phyloP scores from a whole-genome alignment of 345 rosid genomes.

The Streptanthus diversifolius region DNA sequence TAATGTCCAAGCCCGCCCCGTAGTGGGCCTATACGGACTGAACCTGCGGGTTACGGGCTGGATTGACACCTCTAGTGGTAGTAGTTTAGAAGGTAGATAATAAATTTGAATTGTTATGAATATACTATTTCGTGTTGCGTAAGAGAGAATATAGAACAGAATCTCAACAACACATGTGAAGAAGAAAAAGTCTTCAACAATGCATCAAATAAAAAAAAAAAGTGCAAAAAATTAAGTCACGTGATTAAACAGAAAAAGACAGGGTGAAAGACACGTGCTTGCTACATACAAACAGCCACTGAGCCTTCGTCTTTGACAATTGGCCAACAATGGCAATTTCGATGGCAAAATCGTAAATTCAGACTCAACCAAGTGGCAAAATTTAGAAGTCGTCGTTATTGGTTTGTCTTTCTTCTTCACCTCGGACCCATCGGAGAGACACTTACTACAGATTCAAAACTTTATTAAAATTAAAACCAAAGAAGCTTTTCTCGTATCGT shows the following conservation, averaged over 20 bases:
- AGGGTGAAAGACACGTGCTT: constrained; percentile 24
- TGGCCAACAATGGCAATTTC: background rate
- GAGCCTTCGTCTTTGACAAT: constrained; percentile 18
- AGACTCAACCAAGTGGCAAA: constrained; percentile 12
- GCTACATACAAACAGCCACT: background rate
- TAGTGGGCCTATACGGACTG: too few relatives aligned
- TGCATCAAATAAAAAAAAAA: background rate
- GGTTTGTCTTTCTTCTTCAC: constrained; percentile 15
- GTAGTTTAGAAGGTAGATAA: background rate
- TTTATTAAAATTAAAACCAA: background rate
- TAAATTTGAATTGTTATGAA: background rate
- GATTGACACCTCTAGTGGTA: too few relatives aligned
- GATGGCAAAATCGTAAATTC: constrained; percentile 33
- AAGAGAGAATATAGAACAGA: background rate
- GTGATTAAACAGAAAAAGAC: constrained; percentile 24
- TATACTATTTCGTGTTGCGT: constrained; percentile 7
- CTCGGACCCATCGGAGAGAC: constrained; percentile 45
- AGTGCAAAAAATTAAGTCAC: constrained; percentile 8
- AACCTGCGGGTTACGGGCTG: too few relatives aligned
- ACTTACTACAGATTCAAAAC: constrained; percentile 10
- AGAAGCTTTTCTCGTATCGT: constrained; percentile 2
- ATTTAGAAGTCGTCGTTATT: background rate
- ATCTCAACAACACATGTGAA: constrained; percentile 26
- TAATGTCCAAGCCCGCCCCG: too few relatives aligned
- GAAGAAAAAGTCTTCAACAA: constrained; percentile 18